A percentile compares a stretch with the other conserved stretches of the same genome.
Conservation (phyloP, 441 rosid genomes). For the Erodium texanum region DNA sequence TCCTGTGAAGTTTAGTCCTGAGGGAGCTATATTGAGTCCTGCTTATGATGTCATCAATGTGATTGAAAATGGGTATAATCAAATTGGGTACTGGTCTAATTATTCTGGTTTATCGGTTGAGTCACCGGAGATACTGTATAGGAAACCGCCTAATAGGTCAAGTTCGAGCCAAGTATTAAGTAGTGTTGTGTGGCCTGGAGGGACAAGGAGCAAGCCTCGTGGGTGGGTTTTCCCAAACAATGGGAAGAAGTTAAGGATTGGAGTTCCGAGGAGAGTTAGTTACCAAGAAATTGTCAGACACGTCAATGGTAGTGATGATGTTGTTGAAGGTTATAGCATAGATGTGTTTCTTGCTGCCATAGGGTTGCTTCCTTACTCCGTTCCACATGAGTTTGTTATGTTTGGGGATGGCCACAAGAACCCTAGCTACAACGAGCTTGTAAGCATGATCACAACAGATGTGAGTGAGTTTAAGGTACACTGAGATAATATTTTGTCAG, state of each 20-base stretch:
- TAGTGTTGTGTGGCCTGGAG: slow-evolving; percentile 69
- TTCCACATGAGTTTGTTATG: slow-evolving; percentile 55
- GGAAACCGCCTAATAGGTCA: slow-evolving; percentile 36
- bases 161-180: slow-evolving; percentile 34
- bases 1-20: slow-evolving; percentile 41
- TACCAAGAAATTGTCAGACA: slow-evolving; percentile 56
- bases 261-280: slow-evolving; percentile 55
- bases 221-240: slow-evolving; percentile 87
- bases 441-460: slow-evolving; percentile 55
- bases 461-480: slow-evolving; percentile 35
- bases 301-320: slow-evolving; percentile 24
- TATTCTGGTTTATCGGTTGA: slow-evolving; percentile 50
- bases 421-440: slow-evolving; percentile 63
- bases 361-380: slow-evolving; percentile 73
- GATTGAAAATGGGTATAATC: slow-evolving; percentile 51
- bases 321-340: slow-evolving; percentile 66
- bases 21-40: slow-evolving; percentile 49
- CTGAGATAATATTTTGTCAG: too few species aligned
- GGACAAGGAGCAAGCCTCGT: slow-evolving; percentile 49
- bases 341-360: slow-evolving; percentile 75
- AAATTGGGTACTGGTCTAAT: slow-evolving; percentile 67
- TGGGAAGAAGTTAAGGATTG: slow-evolving; percentile 64
- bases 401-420: slow-evolving; percentile 57
- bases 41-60: slow-evolving; percentile 72
- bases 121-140: slow-evolving; percentile 46